Evolutionary conservation across 306 rosid species (phyloP).

Genomic region (Luffa aegyptiaca): DNA sequence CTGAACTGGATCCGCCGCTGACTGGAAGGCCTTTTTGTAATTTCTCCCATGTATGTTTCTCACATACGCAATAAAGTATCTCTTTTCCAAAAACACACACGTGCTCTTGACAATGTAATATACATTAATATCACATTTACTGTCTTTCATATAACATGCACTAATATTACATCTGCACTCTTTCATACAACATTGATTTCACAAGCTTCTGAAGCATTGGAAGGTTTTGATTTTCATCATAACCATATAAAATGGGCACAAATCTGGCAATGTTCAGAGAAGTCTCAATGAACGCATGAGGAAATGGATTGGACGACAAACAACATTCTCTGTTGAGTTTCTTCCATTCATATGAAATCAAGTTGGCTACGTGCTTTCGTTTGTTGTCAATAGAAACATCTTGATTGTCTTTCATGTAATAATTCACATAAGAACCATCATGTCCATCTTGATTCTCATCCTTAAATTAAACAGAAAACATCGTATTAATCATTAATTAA

Average conservation of each 20-base stretch:
- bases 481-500: no score
- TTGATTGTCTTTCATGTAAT: background rate
- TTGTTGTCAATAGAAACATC: background rate
- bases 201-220: conserved; percentile 24
- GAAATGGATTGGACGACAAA: conserved; percentile 12
- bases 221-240: conserved; percentile 25
- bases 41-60: no score
- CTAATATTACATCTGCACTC: background rate
- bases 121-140: no score
- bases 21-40: no score
- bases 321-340: conserved; percentile 13
- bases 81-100: no score
- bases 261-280: conserved; percentile 39
- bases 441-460: conserved; percentile 5
- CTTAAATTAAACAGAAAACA: background rate
- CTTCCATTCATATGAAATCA: conserved; percentile 24
- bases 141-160: background rate
- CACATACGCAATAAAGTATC: no score
- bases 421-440: conserved; percentile 34
- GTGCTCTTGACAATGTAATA: no score
- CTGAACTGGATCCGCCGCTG: no score
- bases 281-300: background rate
- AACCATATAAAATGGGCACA: conserved; percentile 43
- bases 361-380: background rate
- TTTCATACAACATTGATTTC: conserved; percentile 17